phyloP scores from a whole-genome alignment of 2,329 filamentous ascomycete genomes.

The Diaporthe caulivora region DNA sequence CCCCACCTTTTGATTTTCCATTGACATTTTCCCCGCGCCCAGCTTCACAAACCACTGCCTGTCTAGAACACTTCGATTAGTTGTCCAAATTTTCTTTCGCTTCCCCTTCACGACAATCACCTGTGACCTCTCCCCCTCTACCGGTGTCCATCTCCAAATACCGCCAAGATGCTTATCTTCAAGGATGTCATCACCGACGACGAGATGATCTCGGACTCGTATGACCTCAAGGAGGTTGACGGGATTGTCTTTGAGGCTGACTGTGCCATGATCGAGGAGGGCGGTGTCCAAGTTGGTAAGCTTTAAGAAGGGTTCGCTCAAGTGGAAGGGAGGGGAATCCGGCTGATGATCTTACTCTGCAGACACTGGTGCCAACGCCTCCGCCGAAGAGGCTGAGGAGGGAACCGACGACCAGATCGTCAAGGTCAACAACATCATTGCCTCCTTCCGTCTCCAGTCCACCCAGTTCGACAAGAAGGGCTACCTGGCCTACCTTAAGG shows the following conservation, averaged over 20 bases:
- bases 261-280: slow-evolving; percentile 89
- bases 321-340: neutral
- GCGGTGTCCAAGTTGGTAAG: slow-evolving; percentile 79
- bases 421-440: slow-evolving; percentile 92
- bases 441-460: slow-evolving; percentile 89
- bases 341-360: slow-evolving; percentile 1
- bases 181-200: slow-evolving; percentile 88
- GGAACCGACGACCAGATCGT: slow-evolving; percentile 76
- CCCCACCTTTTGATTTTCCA: slow-evolving; percentile 35
- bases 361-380: slow-evolving; percentile 97
- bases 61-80: slow-evolving; percentile 29
- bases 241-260: slow-evolving; percentile 89
- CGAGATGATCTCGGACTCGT: slow-evolving; percentile 98
- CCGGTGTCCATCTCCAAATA: slow-evolving; percentile 40
- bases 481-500: slow-evolving; percentile 87
- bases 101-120: slow-evolving; percentile 29
- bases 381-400: slow-evolving; percentile 89
- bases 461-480: slow-evolving; percentile 89
- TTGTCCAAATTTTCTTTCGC: slow-evolving; percentile 34
- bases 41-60: slow-evolving; percentile 27
- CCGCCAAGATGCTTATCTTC: slow-evolving; percentile 80
- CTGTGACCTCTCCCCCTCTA: slow-evolving; percentile 34
- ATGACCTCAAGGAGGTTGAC: slow-evolving; percentile 84
- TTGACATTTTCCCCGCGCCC: slow-evolving; percentile 39
- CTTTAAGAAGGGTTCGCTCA: slow-evolving; percentile 43